Evolutionary conservation across 2,329 filamentous ascomycete genomes (phyloP).

Genomic region (Epichloe coenophiala): DNA sequence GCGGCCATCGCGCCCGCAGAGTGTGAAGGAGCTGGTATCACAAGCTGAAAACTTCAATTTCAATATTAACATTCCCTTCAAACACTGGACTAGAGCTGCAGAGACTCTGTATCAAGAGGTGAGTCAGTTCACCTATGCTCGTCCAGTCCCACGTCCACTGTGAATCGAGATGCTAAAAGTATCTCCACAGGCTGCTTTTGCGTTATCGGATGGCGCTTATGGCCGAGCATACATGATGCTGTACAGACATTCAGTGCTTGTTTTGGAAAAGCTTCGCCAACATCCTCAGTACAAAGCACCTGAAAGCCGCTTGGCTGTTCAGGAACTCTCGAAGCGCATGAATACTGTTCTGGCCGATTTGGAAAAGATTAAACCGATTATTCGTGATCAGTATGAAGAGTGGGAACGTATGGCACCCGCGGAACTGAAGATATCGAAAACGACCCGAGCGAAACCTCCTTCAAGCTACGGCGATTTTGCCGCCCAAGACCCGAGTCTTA

Average conservation of each 20-base stretch:
- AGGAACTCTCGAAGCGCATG: slow-evolving; percentile 33
- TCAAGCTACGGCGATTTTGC: slow-evolving; percentile 34
- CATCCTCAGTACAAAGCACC: slow-evolving; percentile 65
- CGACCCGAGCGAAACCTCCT: slow-evolving; percentile 8
- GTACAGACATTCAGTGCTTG: slow-evolving; percentile 78
- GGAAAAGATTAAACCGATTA: slow-evolving; percentile 65
- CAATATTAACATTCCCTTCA: slow-evolving; percentile 61
- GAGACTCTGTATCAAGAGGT: slow-evolving; percentile 73
- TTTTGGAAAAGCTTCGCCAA: slow-evolving; percentile 57
- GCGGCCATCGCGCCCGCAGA: slow-evolving; percentile 41
- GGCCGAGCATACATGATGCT: slow-evolving; percentile 82
- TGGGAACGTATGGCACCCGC: slow-evolving; percentile 44
- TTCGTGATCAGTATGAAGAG: slow-evolving; percentile 56
- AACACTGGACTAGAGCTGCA: slow-evolving; percentile 70
- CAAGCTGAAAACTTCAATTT: slow-evolving; percentile 73
- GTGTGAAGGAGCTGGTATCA: slow-evolving; percentile 61
- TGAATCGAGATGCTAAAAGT: background rate
- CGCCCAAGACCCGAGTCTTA: slow-evolving; percentile 47
- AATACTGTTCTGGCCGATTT: slow-evolving; percentile 52
- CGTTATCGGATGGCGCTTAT: slow-evolving; percentile 73
- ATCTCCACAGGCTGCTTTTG: slow-evolving; percentile 58
- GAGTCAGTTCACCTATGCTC: slow-evolving; percentile 11
- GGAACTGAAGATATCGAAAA: slow-evolving; percentile 14
- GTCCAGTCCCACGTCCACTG: background rate
- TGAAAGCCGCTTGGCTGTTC: slow-evolving; percentile 50